These are phyloP conservation scores for Penicillium soppii DNA, from an alignment of 495 filamentous ascomycete species.

Conservation along the genomic window DNA sequence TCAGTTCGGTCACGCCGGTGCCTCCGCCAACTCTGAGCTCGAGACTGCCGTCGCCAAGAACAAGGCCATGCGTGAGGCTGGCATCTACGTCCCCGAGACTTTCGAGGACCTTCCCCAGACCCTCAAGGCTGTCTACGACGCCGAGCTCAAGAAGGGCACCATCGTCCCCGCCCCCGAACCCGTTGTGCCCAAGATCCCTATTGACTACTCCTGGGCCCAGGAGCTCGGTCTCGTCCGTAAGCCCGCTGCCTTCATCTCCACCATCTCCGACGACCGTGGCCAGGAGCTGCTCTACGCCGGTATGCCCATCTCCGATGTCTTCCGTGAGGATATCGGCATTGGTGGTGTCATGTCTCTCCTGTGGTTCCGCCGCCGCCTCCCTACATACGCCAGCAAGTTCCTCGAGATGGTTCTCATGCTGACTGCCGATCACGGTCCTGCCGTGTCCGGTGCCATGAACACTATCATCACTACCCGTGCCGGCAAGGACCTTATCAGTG, in stretches of 20 bases:
- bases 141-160: slow-evolving; percentile 75
- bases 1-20: slow-evolving; percentile 97
- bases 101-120: slow-evolving; percentile 90
- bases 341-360: slow-evolving; percentile 99
- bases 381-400: slow-evolving; percentile 96
- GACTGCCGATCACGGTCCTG: slow-evolving; percentile 97
- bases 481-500: slow-evolving; percentile 95
- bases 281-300: slow-evolving; percentile 98
- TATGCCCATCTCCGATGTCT: slow-evolving; percentile 99
- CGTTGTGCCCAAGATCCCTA: slow-evolving; percentile 95
- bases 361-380: slow-evolving; percentile 98
- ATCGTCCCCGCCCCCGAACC: slow-evolving; percentile 88
- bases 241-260: slow-evolving; percentile 99
- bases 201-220: slow-evolving; percentile 99
- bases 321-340: slow-evolving; percentile 97
- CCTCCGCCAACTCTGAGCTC: slow-evolving; percentile 97
- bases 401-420: slow-evolving; percentile 99
- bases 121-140: slow-evolving; percentile 78
- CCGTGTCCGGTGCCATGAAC: slow-evolving; percentile 99
- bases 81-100: slow-evolving; percentile 90
- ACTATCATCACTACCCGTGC: slow-evolving; percentile 99
- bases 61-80: slow-evolving; percentile 90
- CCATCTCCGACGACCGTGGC: slow-evolving; percentile 98
- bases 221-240: slow-evolving; percentile 99
- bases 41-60: slow-evolving; percentile 97